Base-by-base conservation (phyloP, 768 basidiomycete species). In the Suillus paluster region DNA sequence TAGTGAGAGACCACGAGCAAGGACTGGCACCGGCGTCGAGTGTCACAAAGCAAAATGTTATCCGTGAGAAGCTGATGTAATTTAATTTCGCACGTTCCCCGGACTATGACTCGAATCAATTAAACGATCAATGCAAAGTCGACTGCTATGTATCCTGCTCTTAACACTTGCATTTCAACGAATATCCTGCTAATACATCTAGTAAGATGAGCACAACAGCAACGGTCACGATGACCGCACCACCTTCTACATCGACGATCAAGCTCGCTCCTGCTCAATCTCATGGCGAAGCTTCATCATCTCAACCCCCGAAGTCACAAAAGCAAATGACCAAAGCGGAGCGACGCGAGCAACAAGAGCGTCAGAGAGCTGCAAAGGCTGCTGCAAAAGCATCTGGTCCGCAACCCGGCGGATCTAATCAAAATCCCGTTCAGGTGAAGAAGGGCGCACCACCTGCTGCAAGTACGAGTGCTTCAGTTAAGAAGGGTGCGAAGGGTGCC, bases 291-390 rank as follows among this genome's bases (percentile, higher is more conserved):
- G 33, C 52, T 61, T 52, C 61, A 42, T 34, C 50, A 60, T 52
- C 61, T 63, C 61, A 41, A 38, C 71, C 68, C 61, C 73, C 64
- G 9, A 78, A 80, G 63, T 80, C 85, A 14, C 89, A 91, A 70
- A 90, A 91, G 69, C 82, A 84, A 45, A 88, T 91, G 85, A 86
- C 91, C 33, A 95, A 92, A 75, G 88, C 90, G 5, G 90, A 92
- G 70, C 83, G 92, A 33, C 80, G 90, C 67, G 92, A 91, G 68
- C 80, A 90, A 17, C 92, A 94, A 73, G 91, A 92, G 71, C 82
- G 80, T 65, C 91, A 94, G 69, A 82, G 91, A 57, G 92, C 91
- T 11, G 89, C 89, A n/a, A 94, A 94, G 75, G 80, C 79, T 2
- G 78, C 78, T 17, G 63, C 79, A 71, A 70, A 88, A 80, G 68